Evolutionary conservation across 495 filamentous ascomycete genomes (phyloP).

Genomic region (Penicillium maclennaniae): DNA sequence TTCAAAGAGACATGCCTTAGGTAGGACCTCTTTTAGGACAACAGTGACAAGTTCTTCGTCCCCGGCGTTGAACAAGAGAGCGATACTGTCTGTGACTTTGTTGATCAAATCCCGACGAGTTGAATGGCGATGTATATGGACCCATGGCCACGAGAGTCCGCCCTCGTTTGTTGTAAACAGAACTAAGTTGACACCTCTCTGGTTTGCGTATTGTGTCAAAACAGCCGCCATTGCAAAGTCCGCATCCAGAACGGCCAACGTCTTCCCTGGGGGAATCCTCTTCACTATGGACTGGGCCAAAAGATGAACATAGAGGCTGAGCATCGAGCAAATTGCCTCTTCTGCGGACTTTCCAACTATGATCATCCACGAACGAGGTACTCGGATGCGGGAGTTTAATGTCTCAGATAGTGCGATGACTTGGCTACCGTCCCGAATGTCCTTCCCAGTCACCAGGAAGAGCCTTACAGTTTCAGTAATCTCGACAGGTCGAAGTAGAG

Average conservation of each 20-base stretch:
- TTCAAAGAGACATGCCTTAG: slow-evolving; percentile 10
- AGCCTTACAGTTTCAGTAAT: slow-evolving; percentile 5
- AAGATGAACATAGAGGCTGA: slow-evolving; percentile 16
- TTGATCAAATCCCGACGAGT: slow-evolving; percentile 10
- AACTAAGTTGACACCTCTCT: slow-evolving; percentile 14
- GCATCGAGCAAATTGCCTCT: slow-evolving; percentile 5
- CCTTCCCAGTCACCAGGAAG: slow-evolving; percentile 17
- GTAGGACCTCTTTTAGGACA: slow-evolving; percentile 5
- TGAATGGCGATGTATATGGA: slow-evolving; percentile 15
- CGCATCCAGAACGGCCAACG: slow-evolving; percentile 17
- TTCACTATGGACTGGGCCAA: slow-evolving; percentile 14
- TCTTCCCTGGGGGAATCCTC: slow-evolving; percentile 3
- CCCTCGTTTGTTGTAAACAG: slow-evolving; percentile 15
- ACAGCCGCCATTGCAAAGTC: slow-evolving; percentile 16
- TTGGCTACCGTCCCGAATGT: neutral
- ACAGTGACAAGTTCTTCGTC: neutral
- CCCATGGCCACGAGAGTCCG: slow-evolving; percentile 12
- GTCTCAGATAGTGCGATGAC: slow-evolving; percentile 11
- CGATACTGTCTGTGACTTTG: slow-evolving; percentile 12
- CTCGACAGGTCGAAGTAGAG: slow-evolving; percentile 14
- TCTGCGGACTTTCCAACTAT: slow-evolving; percentile 4
- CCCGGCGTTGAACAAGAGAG: slow-evolving; percentile 15
- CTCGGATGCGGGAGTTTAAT: slow-evolving; percentile 10
- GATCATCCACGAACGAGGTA: slow-evolving; percentile 11
- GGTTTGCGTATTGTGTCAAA: slow-evolving; percentile 12